Conservation (phyloP, 345 rosid genomes). For the Conringia planisiliqua region DNA sequence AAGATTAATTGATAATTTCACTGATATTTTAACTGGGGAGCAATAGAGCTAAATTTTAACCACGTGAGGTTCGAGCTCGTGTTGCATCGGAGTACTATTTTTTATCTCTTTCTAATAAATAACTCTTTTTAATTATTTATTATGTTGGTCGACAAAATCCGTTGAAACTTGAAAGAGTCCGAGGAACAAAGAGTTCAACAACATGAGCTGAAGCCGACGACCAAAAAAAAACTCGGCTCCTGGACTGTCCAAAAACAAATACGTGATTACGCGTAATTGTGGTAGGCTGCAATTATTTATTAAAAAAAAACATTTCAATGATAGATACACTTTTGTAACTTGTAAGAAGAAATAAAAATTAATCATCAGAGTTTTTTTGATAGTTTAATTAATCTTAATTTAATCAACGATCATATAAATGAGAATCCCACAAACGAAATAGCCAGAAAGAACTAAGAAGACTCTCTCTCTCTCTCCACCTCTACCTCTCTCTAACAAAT, state of each 20-base stretch:
- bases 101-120: no score
- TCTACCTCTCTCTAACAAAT: background rate
- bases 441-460: background rate
- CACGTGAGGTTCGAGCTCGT: background rate
- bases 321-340: background rate
- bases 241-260: background rate
- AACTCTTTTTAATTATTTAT: no score
- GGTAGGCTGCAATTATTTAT: conserved; percentile 5
- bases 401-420: conserved; percentile 18
- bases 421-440: background rate
- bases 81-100: background rate
- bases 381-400: background rate
- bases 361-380: conserved; percentile 4
- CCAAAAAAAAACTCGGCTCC: conserved; percentile 8
- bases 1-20: background rate
- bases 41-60: background rate
- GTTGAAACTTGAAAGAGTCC: background rate
- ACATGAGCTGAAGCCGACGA: conserved; percentile 21
- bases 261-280: conserved; percentile 33
- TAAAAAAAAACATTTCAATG: background rate
- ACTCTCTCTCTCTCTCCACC: background rate
- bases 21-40: background rate
- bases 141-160: background rate
- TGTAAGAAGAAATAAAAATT: background rate
- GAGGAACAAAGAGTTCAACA: conserved; percentile 4